Percentiles rank a stretch among this genome's conserved stretches.
Conservation (phyloP, 208 protist species). For the Strigomonas culicis region DNA sequence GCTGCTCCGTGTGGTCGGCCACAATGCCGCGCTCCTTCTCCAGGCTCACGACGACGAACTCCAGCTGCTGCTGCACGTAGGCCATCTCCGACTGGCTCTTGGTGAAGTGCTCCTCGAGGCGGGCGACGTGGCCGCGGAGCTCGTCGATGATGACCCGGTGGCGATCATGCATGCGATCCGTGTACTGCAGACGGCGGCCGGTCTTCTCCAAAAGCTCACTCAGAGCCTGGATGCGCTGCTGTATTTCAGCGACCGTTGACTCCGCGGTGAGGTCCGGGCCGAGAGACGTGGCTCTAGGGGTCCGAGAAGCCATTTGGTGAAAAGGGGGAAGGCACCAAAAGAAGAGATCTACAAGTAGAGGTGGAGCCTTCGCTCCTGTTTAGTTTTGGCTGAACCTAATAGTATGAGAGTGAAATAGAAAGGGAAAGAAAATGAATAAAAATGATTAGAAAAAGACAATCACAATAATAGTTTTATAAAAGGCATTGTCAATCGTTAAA, state of each 20-base stretch:
- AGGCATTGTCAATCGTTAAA: background rate
- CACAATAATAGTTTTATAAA: background rate
- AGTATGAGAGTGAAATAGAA: too few relatives aligned
- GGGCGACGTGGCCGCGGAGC: conserved; percentile 33
- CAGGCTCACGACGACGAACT: conserved; percentile 75
- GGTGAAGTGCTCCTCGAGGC: conserved; percentile 57
- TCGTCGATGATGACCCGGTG: conserved; percentile 46
- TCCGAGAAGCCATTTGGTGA: background rate
- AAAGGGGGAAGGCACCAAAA: background rate
- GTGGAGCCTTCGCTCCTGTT: too few relatives aligned
- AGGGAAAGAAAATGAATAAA: conserved; percentile 6
- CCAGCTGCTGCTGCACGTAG: conserved; percentile 81
- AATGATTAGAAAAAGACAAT: background rate
- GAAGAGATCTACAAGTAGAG: too few relatives aligned
- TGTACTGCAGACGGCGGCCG: background rate
- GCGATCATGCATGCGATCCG: conserved; percentile 31
- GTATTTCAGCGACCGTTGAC: background rate
- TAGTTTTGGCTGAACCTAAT: too few relatives aligned
- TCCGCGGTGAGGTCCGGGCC: background rate
- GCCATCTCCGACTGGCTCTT: conserved; percentile 69
- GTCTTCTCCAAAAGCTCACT: background rate
- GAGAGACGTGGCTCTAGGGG: too few relatives aligned
- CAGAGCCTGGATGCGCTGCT: background rate
- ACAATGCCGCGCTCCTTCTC: conserved; percentile 75
- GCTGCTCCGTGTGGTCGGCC: conserved; percentile 81